Evolutionary conservation across 495 filamentous ascomycete genomes (phyloP), one percentile per base, ranked within the genome.

Genomic region (Daldinia decipiens): DNA sequence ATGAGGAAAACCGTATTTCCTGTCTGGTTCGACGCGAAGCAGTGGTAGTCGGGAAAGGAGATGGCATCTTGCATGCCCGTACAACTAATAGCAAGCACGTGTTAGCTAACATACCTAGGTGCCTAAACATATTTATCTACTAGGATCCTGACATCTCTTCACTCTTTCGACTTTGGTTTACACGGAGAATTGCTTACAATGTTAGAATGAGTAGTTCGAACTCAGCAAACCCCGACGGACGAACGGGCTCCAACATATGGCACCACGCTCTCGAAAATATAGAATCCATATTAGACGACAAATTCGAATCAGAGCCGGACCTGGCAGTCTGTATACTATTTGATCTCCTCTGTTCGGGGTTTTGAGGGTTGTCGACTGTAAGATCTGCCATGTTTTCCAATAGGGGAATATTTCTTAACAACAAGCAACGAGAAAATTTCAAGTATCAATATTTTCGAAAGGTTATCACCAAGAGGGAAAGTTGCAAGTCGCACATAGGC

Each of bases 11-110:
- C 83, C 13, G 87, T 87, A 78, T 89, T 90, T 68, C 88, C 88
- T 0, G 88, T 89, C 71, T 90, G 87, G 77, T 89, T 90, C 34
- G 86, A 89, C 34, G 87, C 85, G 71, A 90, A 90, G 68, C 87
- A 89, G 79, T 83, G 83, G 74, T 84, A 89, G 75, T 88, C 87
- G 26, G 86, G 86, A 71, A 85, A 90, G 60, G 86, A 82, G 58
- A 85, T 81, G 50, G 87, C 87, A 75, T 89, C 87, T 84, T 85
- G 82, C 53, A 86, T 83, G 17, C 84, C 82, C 31, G 77, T 86
- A 21, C 58, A 74, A 17, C 70, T 74, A 62, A 53, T 40, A 56
- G 4, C 7, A 38, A 55, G 26, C 1, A 53, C 34, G 17, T 47
- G 57, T 76, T 63, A 78, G 74, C 47, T 43, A 38, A 32, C 19